Conservation (phyloP, 1,284 basidiomycete species). For the Fomitiporia mediterranea region DNA sequence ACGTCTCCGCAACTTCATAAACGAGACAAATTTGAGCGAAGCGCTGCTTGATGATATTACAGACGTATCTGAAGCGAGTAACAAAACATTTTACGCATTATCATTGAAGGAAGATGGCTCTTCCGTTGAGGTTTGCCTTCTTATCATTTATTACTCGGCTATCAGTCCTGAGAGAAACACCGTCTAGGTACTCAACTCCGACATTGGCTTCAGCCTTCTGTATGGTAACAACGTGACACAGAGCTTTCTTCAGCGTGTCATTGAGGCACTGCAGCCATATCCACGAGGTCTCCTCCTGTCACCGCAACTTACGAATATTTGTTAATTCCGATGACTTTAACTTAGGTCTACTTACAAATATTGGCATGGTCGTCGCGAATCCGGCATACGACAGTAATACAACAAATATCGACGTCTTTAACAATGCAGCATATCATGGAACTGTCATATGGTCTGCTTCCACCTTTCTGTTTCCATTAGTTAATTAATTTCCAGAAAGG, state of each 20-base stretch:
- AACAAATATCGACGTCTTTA: constrained; percentile 33
- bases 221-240: constrained; percentile 34
- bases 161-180: not conserved
- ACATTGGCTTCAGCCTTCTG: constrained; percentile 37
- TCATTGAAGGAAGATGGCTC: constrained; percentile 31
- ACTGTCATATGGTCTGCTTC: constrained; percentile 35
- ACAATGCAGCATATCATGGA: constrained; percentile 39
- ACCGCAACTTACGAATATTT: not conserved
- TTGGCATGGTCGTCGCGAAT: constrained; percentile 42
- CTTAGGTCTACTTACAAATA: constrained; percentile 36
- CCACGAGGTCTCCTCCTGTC: constrained; percentile 30
- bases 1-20: constrained; percentile 38
- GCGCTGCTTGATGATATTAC: constrained; percentile 28
- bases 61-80: not conserved
- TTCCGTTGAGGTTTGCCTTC: constrained; percentile 29
- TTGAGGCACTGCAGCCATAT: constrained; percentile 39
- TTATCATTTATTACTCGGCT: not conserved
- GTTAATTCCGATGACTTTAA: not conserved
- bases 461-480: constrained; percentile 5
- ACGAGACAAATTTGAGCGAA: constrained; percentile 33
- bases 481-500: constrained; percentile 8
- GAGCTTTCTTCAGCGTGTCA: constrained; percentile 31
- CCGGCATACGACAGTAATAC: constrained; percentile 38
- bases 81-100: constrained; percentile 31
- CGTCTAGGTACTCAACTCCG: constrained; percentile 33